phyloP scores from a whole-genome alignment of 1,284 basidiomycete genomes.

The Microbotryum saponariae region DNA sequence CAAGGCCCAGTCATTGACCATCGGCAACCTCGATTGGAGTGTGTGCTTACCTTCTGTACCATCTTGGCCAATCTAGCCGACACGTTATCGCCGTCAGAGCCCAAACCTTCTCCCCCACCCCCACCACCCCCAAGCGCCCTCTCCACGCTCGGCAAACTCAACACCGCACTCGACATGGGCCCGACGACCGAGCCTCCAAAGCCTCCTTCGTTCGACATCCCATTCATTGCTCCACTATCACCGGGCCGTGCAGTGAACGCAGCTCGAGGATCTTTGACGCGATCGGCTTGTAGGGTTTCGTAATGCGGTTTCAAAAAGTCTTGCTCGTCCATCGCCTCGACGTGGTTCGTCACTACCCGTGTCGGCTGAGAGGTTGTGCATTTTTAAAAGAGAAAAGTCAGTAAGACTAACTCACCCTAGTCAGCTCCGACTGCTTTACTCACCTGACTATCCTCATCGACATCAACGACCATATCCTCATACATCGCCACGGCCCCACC shows the following conservation, averaged over 20 bases:
- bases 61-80: conserved; percentile 29
- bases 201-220: conserved; percentile 40
- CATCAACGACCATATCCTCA: conserved; percentile 42
- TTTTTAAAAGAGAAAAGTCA: neutral
- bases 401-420: neutral
- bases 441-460: conserved; percentile 36
- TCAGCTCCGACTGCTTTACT: conserved; percentile 11
- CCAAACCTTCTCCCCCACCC: conserved; percentile 35
- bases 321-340: conserved; percentile 59
- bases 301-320: conserved; percentile 78
- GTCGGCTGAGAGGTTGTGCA: neutral
- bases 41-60: conserved; percentile 29
- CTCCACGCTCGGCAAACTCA: conserved; percentile 75
- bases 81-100: too few relatives aligned
- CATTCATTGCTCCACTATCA: conserved; percentile 3
- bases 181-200: conserved; percentile 58
- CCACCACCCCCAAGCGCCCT: conserved; percentile 63
- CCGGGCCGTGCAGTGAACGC: conserved; percentile 51
- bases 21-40: neutral
- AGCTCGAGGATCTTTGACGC: conserved; percentile 76
- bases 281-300: conserved; percentile 77
- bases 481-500: conserved; percentile 38
- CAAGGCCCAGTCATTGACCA: too few relatives aligned
- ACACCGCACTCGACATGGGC: conserved; percentile 72
- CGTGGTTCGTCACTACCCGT: conserved; percentile 3